Conservation (phyloP, 2,329 filamentous ascomycete genomes). For the Ceratocystis colombiana region DNA sequence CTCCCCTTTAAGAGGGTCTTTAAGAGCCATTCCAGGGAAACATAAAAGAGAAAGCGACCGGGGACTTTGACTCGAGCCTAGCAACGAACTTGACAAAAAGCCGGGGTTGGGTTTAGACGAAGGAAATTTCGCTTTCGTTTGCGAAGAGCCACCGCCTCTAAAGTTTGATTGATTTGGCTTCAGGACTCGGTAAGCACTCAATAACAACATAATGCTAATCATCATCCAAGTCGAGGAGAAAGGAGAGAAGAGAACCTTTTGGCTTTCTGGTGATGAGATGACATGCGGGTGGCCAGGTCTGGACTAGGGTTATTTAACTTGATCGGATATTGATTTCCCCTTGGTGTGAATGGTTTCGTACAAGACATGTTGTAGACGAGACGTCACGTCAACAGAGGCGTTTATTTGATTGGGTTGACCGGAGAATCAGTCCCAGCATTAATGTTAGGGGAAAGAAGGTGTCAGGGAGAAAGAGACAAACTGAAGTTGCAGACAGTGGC, state of each 20-base stretch:
- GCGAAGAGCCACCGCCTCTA: slow-evolving; percentile 10
- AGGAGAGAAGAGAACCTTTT: slow-evolving; percentile 5
- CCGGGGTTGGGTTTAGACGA: slow-evolving; percentile 13
- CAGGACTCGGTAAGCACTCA: background rate
- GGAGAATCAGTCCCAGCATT: background rate
- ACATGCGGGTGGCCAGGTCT: background rate
- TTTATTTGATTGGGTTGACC: background rate
- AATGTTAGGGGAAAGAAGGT: background rate
- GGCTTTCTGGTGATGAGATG: background rate
- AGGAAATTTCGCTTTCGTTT: slow-evolving; percentile 9
- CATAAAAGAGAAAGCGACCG: background rate
- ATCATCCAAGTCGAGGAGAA: background rate
- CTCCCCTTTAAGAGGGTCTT: background rate
- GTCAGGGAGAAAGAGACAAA: background rate
- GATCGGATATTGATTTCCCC: background rate
- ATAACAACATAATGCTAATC: background rate
- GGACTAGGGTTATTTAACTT: slow-evolving; percentile 3
- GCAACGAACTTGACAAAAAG: slow-evolving; percentile 8
- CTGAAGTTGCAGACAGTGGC: background rate
- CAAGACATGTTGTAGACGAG: slow-evolving; percentile 3
- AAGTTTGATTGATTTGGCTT: slow-evolving; percentile 11
- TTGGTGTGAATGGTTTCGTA: background rate
- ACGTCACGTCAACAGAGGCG: background rate
- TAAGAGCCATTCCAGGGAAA: background rate
- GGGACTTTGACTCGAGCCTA: slow-evolving; percentile 11